Conservation (phyloP, 257 asterid species). For the Gynochthodes officinalis region DNA sequence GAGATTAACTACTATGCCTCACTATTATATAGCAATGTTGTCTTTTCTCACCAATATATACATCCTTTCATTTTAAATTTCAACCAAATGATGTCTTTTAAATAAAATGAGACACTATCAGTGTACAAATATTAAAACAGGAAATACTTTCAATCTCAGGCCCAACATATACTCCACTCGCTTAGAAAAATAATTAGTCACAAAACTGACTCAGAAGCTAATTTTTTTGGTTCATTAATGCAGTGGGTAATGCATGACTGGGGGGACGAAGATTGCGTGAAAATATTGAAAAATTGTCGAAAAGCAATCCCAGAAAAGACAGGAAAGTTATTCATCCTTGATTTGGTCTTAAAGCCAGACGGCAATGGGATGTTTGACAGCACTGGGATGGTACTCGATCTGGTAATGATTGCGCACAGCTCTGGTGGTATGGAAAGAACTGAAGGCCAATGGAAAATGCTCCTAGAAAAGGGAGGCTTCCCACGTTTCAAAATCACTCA, state of each 20-base stretch:
- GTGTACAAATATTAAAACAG: too few species aligned
- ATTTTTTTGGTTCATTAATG: neutral
- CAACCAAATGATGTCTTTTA: too few species aligned
- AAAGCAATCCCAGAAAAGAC: conserved; percentile 9
- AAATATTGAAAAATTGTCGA: conserved; percentile 13
- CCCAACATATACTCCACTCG: too few species aligned
- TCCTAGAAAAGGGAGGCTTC: conserved; percentile 17
- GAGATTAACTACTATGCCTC: too few species aligned
- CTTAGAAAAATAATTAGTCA: too few species aligned
- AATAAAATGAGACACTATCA: too few species aligned
- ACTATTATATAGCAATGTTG: too few species aligned
- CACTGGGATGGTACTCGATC: neutral
- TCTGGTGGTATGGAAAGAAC: conserved; percentile 13
- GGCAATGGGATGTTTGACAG: conserved; percentile 10
- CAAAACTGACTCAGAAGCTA: too few species aligned
- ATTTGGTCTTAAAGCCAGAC: conserved; percentile 1
- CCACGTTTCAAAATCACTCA: conserved; percentile 7
- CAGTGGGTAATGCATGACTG: conserved; percentile 18
- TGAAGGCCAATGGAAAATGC: conserved; percentile 13
- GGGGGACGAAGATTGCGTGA: conserved; percentile 23
- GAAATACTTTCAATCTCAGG: too few species aligned
- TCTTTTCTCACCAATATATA: too few species aligned
- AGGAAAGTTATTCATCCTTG: conserved; percentile 16
- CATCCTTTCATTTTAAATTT: too few species aligned
- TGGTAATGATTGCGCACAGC: conserved; percentile 9